Evolutionary conservation across 2,329 filamentous ascomycete genomes (phyloP).

Genomic region (Parasarocladium wereldwijsianum): DNA sequence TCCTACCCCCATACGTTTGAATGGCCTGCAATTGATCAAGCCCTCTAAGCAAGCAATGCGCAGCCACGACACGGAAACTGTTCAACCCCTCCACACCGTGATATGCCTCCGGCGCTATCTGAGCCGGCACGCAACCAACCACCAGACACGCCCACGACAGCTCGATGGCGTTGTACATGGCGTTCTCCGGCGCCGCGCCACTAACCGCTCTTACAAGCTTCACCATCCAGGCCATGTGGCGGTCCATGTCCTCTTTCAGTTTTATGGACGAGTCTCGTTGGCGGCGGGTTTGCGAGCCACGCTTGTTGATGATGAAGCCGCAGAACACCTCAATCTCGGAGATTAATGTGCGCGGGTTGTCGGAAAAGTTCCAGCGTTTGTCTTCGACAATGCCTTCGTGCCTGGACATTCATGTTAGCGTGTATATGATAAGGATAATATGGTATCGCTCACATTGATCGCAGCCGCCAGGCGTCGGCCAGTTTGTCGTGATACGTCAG

Average conservation of each 20-base stretch:
- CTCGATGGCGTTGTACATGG: conserved; percentile 16
- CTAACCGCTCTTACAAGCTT: conserved; percentile 16
- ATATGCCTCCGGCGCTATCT: conserved; percentile 3
- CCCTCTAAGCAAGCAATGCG: conserved; percentile 19
- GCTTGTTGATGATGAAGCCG: conserved; percentile 38
- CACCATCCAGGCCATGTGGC: conserved; percentile 25
- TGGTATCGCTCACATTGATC: conserved; percentile 21
- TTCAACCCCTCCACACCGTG: conserved; percentile 11
- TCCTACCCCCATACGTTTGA: not conserved
- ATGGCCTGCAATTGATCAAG: conserved; percentile 8
- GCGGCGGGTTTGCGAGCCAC: conserved; percentile 30
- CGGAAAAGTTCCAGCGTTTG: conserved; percentile 27
- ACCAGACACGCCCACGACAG: conserved; percentile 20
- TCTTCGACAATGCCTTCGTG: conserved; percentile 29
- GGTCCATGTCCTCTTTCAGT: conserved; percentile 35
- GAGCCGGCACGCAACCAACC: conserved; percentile 10
- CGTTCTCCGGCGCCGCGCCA: not conserved
- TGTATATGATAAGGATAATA: not conserved
- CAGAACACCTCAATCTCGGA: conserved; percentile 40
- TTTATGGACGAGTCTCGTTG: conserved; percentile 37
- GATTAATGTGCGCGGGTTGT: conserved; percentile 27
- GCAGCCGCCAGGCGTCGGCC: conserved; percentile 14
- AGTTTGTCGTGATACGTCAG: not conserved
- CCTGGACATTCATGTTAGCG: conserved; percentile 13
- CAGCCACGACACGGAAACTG: conserved; percentile 23